These are phyloP conservation scores for Exophiala phaeomuriformis DNA, from an alignment of 2,329 filamentous ascomycete species.

Conservation along the genomic window DNA sequence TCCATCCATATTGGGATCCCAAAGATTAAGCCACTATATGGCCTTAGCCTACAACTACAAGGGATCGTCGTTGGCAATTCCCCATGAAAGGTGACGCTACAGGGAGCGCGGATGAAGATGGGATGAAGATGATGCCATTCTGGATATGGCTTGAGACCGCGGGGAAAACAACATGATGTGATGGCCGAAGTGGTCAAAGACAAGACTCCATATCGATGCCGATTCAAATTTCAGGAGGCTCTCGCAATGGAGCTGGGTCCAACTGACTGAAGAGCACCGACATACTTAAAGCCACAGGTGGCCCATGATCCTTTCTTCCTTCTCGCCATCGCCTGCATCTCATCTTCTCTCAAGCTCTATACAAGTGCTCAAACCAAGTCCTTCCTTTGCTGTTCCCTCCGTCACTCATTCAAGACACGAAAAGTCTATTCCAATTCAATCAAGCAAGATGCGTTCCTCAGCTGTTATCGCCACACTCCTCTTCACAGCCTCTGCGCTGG, in stretches of 20 bases:
- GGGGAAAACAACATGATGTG: slow-evolving; percentile 1
- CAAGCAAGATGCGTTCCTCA: slow-evolving; percentile 23
- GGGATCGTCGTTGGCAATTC: slow-evolving; percentile 11
- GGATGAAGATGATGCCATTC: not conserved
- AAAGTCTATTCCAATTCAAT: not conserved
- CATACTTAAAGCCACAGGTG: not conserved
- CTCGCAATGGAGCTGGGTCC: not conserved
- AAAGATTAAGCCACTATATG: slow-evolving; percentile 6
- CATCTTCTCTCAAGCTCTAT: not conserved
- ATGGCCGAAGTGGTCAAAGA: not conserved
- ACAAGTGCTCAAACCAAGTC: not conserved
- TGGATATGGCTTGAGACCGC: not conserved
- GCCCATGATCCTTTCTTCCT: not conserved
- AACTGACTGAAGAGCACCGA: not conserved
- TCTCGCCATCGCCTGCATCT: not conserved
- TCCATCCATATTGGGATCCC: slow-evolving; percentile 3
- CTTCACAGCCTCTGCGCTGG: slow-evolving; percentile 17
- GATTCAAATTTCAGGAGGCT: not conserved
- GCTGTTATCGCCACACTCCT: slow-evolving; percentile 17
- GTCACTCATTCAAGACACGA: not conserved
- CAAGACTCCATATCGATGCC: not conserved
- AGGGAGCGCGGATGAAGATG: not conserved
- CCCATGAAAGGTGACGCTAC: not conserved
- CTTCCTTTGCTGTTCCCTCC: not conserved
- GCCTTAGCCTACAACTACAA: not conserved